These are phyloP conservation scores for Flaveria sonorensis DNA, from an alignment of 129 eudicot genomes.

Conservation along the genomic window DNA sequence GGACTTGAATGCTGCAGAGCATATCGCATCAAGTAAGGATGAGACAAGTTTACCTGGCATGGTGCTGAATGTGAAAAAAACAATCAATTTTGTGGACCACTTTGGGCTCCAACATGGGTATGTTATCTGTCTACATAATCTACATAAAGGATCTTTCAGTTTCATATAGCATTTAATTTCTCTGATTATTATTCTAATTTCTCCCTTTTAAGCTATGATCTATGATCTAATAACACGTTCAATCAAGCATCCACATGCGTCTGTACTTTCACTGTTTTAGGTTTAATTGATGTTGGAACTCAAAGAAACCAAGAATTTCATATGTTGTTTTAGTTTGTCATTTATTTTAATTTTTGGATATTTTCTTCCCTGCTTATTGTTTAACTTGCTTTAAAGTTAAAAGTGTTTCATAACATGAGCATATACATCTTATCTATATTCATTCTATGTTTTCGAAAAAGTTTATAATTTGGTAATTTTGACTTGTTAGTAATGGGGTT, in stretches of 20 bases:
- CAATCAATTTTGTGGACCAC: conserved; percentile 65
- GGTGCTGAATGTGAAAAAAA: conserved; percentile 86
- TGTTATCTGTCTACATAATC: conserved; percentile 21
- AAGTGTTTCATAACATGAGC: background rate
- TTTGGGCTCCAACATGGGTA: conserved; percentile 78
- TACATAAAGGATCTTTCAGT: conserved; percentile 19
- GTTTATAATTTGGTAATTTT: background rate
- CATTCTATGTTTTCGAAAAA: background rate
- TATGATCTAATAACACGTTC: background rate
- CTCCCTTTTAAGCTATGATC: background rate
- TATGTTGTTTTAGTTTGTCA: background rate
- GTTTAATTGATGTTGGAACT: background rate
- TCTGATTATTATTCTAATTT: background rate
- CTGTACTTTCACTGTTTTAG: background rate
- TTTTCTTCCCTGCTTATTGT: conserved; percentile 12
- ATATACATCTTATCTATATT: background rate
- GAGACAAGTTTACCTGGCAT: conserved; percentile 84
- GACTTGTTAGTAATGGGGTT: background rate
- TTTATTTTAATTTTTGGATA: background rate
- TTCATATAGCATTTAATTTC: conserved; percentile 1
- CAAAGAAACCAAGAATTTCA: background rate
- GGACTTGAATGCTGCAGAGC: conserved; percentile 86
- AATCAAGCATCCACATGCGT: background rate
- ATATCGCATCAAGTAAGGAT: conserved; percentile 72
- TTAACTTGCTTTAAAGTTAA: conserved; percentile 16